Evolutionary conservation across 805 yeast genomes (phyloP), one percentile per base, ranked within the genome.

Genomic region (Ogataea minuta): DNA sequence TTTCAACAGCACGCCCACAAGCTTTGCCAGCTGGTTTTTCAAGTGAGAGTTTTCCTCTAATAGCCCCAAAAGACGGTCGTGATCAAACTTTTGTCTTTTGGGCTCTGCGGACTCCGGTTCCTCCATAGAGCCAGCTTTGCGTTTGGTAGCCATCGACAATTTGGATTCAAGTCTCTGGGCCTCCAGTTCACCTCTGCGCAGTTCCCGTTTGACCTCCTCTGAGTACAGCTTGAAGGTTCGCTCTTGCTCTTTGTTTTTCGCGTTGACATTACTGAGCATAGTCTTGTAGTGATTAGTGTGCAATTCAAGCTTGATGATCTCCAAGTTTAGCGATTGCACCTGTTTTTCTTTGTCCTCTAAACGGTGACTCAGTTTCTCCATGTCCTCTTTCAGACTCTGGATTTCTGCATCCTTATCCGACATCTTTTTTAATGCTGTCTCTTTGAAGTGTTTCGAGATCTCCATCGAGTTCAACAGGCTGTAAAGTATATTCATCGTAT

Each of bases 401-500:
- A 44, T 49, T 15, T 48, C 50, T 11, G 20, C 9, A 13, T 49
- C 47, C 21, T 48, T 49, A 11, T 50, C 50, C 4, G 34, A 28
- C 9, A 45, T 10, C 14, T 45, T 46, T 29, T 32, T 39, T 17
- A 44, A 13, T 2, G 44, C 19, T 3, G 40, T n/a, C 21, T 56
- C 58, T 16, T 54, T 53, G 12, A 45, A 39, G 16, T 41, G 40
- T 16, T 39, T 48, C 6, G 53, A 41, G n/a, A 48, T 43, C 12
- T 60, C 63, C 2, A 49, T 14, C 1, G 56, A 38, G 13, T 46
- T 48, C 11, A 60, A 36, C 10, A 64, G 45, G 4, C 54, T 36
- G 33, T 53, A 57, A 4, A 60, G 46, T 7, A 55, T 48, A 34
- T 59, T 54, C 25, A 61, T 51, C 16, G 56, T 42, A 20, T 56